Evolutionary conservation across 2,329 filamentous ascomycete genomes (phyloP).

Genomic region (Fusarium xylarioides): DNA sequence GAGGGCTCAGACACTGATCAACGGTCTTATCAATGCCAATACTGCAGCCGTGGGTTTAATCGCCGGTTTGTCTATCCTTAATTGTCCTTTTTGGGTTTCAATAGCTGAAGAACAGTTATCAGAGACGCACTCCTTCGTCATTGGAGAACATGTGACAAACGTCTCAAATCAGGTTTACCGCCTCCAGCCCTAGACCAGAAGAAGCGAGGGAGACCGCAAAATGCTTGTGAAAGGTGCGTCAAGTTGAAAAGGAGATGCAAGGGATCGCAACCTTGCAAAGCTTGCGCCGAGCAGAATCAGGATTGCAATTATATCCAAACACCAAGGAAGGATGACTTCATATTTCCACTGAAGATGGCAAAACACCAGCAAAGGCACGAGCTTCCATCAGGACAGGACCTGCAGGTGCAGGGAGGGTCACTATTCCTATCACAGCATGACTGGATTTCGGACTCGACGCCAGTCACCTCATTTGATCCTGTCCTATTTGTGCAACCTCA

Average conservation of each 20-base stretch:
- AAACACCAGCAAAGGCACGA: not conserved
- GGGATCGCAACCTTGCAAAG: not conserved
- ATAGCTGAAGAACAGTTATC: not conserved
- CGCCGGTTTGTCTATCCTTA: not conserved
- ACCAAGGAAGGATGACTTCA: not conserved
- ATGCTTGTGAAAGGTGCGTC: not conserved
- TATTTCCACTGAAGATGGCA: not conserved
- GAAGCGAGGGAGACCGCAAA: constrained; percentile 3
- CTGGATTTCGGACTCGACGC: not conserved
- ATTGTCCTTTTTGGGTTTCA: not conserved
- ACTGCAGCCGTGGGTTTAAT: constrained; percentile 8
- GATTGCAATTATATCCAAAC: not conserved
- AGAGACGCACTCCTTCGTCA: constrained; percentile 21
- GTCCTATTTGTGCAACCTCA: not conserved
- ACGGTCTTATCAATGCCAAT: not conserved
- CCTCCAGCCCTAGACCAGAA: not conserved
- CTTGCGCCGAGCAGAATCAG: constrained; percentile 1
- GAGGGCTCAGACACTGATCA: not conserved
- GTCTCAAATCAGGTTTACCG: not conserved
- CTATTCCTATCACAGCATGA: not conserved
- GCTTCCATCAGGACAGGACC: not conserved
- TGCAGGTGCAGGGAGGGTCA: not conserved
- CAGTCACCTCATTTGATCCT: not conserved
- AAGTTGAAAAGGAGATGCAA: constrained; percentile 15
- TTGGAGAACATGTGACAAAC: constrained; percentile 11